Conservation (phyloP, 345 rosid genomes). For the Euphorbia peplus region DNA sequence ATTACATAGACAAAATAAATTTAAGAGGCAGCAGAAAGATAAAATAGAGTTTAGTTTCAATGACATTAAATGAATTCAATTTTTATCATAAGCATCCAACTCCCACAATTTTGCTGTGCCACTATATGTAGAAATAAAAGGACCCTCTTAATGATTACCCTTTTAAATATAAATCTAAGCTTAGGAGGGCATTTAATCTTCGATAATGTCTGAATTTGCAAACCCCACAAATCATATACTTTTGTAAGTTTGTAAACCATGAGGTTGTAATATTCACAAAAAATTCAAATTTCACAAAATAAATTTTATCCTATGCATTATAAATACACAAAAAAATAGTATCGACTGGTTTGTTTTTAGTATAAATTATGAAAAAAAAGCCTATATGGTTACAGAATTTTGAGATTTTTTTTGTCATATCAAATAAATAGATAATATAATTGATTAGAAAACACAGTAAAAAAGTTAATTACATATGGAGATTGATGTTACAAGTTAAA, state of each 20-base stretch:
- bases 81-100: background rate
- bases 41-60: conserved; percentile 8
- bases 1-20: background rate
- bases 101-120: conserved; percentile 6
- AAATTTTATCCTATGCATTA: too few relatives aligned
- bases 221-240: too few relatives aligned
- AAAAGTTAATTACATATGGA: background rate
- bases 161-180: conserved; percentile 1
- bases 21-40: background rate
- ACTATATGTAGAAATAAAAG: conserved; percentile 25
- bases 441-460: background rate
- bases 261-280: too few relatives aligned
- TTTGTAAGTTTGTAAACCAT: too few relatives aligned
- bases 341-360: too few relatives aligned
- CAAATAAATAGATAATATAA: too few relatives aligned
- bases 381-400: too few relatives aligned
- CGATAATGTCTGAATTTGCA: too few relatives aligned
- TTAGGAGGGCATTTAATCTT: background rate
- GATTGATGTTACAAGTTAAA: conserved; percentile 2
- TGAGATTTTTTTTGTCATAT: background rate
- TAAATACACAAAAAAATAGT: too few relatives aligned
- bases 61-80: conserved; percentile 20
- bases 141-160: conserved; percentile 20
- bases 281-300: too few relatives aligned
- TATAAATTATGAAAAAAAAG: too few relatives aligned